Percentiles rank a stretch among this genome's conserved stretches.
phyloP scores from a whole-genome alignment of 768 basidiomycete genomes.

The Rubroboletus satanas region DNA sequence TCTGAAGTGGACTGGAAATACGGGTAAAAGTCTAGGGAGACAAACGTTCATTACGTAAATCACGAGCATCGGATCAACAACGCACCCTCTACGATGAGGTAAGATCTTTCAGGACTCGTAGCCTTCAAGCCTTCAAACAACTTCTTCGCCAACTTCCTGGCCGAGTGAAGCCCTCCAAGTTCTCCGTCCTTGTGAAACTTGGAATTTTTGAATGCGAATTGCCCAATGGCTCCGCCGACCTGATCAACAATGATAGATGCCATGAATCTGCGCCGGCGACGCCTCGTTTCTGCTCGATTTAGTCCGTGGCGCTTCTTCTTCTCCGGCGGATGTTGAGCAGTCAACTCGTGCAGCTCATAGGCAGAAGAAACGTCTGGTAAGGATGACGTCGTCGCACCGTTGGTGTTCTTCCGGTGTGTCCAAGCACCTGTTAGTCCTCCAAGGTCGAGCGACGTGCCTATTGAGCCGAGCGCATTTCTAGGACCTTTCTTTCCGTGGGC shows the following conservation, averaged over 20 bases:
- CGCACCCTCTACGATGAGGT: constrained; percentile 66
- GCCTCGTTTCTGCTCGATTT: constrained; percentile 34
- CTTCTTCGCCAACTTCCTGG: constrained; percentile 63
- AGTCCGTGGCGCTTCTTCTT: constrained; percentile 14
- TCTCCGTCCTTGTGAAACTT: constrained; percentile 54
- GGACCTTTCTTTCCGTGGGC: constrained; percentile 45
- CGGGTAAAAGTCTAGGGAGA: constrained; percentile 63
- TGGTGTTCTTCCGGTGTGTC: constrained; percentile 15
- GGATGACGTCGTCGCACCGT: constrained; percentile 2
- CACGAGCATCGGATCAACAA: background rate
- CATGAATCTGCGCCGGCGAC: constrained; percentile 48
- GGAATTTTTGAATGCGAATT: constrained; percentile 66
- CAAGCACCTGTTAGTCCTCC: constrained; percentile 13
- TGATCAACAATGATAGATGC: constrained; percentile 70
- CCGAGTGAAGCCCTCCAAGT: constrained; percentile 56
- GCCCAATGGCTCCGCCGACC: constrained; percentile 58
- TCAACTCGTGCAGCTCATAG: constrained; percentile 15
- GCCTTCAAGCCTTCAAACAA: constrained; percentile 60
- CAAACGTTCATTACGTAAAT: background rate
- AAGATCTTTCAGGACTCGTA: constrained; percentile 53
- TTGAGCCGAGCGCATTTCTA: constrained; percentile 36
- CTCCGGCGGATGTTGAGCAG: constrained; percentile 4
- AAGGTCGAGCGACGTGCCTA: constrained; percentile 38
- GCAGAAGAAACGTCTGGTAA: background rate
- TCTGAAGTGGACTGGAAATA: constrained; percentile 72